These are phyloP conservation scores for Arabidopsis lyrata DNA, from an alignment of 441 rosid species.

Conservation along the genomic window DNA sequence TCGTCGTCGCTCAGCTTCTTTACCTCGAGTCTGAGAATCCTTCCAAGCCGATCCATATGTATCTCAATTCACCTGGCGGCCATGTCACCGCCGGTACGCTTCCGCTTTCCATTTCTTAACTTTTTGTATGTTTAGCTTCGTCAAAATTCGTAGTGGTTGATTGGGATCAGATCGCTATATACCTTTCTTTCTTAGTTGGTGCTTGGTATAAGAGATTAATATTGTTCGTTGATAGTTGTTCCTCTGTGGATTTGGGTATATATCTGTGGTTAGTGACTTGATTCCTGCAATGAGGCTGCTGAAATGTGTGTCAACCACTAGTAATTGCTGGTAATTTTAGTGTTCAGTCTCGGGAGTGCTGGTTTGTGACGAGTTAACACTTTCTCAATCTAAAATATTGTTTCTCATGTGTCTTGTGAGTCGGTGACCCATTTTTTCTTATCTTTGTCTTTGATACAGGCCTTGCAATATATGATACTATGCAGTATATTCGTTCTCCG, in stretches of 20 bases:
- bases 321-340: background rate
- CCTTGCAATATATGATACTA: slow-evolving; percentile 94
- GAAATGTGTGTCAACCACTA: slow-evolving; percentile 1
- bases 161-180: slow-evolving; percentile 1
- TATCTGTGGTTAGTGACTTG: slow-evolving; percentile 1
- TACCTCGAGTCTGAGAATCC: slow-evolving; percentile 98
- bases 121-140: background rate
- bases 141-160: background rate
- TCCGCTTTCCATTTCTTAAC: background rate
- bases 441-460: slow-evolving; percentile 52
- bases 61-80: slow-evolving; percentile 97
- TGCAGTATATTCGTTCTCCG: slow-evolving; percentile 96
- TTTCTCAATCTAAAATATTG: background rate
- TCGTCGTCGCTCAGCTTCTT: slow-evolving; percentile 97
- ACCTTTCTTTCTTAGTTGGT: slow-evolving; percentile 9
- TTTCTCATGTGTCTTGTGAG: slow-evolving; percentile 1
- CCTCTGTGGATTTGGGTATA: background rate
- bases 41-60: slow-evolving; percentile 96
- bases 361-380: slow-evolving; percentile 7
- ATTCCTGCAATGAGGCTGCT: slow-evolving; percentile 12
- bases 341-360: slow-evolving; percentile 13
- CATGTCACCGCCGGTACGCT: slow-evolving; percentile 89
- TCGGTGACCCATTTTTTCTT: slow-evolving; percentile 2
- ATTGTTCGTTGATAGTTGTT: slow-evolving; percentile 10
- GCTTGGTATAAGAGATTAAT: background rate